These are phyloP conservation scores for Oenanthe javanica DNA, from an alignment of 140 eudicot genomes.

Conservation along the genomic window DNA sequence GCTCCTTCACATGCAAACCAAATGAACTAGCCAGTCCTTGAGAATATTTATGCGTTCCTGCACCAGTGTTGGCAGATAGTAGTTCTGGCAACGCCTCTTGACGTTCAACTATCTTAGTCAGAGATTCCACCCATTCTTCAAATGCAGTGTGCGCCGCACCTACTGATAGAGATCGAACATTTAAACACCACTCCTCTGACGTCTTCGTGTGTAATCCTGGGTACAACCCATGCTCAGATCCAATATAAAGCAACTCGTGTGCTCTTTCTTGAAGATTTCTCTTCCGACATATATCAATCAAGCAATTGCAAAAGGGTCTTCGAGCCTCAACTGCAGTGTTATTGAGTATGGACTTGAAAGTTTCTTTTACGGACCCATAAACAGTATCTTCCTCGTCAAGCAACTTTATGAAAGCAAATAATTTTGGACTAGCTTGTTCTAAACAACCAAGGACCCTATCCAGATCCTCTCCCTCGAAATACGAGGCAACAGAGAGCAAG, in stretches of 20 bases:
- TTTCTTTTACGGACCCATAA: slow-evolving; percentile 50
- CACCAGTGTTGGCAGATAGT: slow-evolving; percentile 76
- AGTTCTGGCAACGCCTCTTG: slow-evolving; percentile 64
- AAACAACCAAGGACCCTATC: slow-evolving; percentile 69
- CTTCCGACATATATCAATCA: slow-evolving; percentile 85
- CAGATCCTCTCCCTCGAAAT: slow-evolving; percentile 65
- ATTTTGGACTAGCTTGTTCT: slow-evolving; percentile 47
- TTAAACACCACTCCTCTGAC: slow-evolving; percentile 74
- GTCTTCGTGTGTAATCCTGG: slow-evolving; percentile 85
- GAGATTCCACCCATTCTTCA: slow-evolving; percentile 85
- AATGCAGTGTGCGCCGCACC: slow-evolving; percentile 97
- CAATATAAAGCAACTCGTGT: slow-evolving; percentile 79
- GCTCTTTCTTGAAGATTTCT: slow-evolving; percentile 56
- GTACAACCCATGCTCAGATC: slow-evolving; percentile 69
- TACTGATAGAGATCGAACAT: slow-evolving; percentile 72
- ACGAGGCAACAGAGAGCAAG: slow-evolving; percentile 71
- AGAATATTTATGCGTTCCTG: slow-evolving; percentile 87
- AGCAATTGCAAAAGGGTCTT: slow-evolving; percentile 83
- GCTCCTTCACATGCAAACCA: slow-evolving; percentile 59
- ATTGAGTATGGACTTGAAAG: slow-evolving; percentile 56
- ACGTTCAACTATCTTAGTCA: slow-evolving; percentile 53
- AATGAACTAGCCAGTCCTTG: slow-evolving; percentile 73
- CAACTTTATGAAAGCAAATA: slow-evolving; percentile 52
- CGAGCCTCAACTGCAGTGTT: slow-evolving; percentile 74
- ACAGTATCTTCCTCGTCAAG: slow-evolving; percentile 29